Evolutionary conservation across 352 stramenopile genomes (phyloP).

Genomic region (Pythium utonaiense): DNA sequence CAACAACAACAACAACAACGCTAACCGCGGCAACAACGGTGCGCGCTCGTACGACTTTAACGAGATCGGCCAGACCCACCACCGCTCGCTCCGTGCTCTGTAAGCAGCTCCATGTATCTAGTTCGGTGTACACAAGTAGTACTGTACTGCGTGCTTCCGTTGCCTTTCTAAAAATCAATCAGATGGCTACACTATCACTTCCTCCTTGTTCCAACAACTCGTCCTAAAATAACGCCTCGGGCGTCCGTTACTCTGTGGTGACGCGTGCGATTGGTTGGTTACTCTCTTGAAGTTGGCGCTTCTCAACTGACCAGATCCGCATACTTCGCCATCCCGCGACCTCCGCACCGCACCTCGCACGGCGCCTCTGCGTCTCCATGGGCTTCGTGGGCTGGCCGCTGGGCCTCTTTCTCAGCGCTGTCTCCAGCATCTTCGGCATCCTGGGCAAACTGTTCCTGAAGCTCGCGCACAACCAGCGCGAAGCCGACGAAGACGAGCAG

Average conservation of each 20-base stretch:
- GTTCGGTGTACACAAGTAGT: neutral
- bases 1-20: slow-evolving; percentile 11
- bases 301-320: neutral
- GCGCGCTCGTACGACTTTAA: slow-evolving; percentile 2
- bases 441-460: slow-evolving; percentile 81
- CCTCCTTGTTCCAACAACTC: neutral
- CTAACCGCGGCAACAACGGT: slow-evolving; percentile 5
- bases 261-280: neutral
- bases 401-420: slow-evolving; percentile 64
- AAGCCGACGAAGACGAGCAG: slow-evolving; percentile 48
- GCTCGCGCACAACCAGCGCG: slow-evolving; percentile 68
- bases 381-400: slow-evolving; percentile 71
- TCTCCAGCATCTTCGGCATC: slow-evolving; percentile 79
- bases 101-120: neutral
- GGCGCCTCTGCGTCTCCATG: slow-evolving; percentile 14
- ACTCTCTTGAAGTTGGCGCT: slow-evolving; percentile 13
- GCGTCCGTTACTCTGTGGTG: neutral
- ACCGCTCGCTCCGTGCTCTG: neutral
- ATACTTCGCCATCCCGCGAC: neutral
- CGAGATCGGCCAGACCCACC: neutral
- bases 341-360: neutral
- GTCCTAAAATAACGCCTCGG: neutral
- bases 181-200: neutral
- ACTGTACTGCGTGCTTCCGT: neutral
- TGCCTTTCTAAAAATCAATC: neutral